phyloP scores from a whole-genome alignment of 2,329 filamentous ascomycete species.

The Sarocladiaceae sp. region DNA sequence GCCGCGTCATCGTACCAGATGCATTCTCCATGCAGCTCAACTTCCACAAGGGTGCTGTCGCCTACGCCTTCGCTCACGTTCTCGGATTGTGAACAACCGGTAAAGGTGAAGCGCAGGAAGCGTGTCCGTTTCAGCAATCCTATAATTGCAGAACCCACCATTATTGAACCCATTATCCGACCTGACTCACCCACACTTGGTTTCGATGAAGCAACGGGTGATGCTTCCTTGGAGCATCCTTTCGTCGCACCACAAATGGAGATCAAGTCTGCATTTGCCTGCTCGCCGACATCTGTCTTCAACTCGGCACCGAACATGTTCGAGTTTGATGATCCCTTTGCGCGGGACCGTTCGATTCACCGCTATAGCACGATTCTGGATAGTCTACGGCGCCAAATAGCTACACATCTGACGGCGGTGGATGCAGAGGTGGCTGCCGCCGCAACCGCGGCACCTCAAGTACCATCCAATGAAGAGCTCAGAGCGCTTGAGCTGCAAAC shows the following conservation, averaged over 20 bases:
- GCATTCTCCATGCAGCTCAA: conserved; percentile 29
- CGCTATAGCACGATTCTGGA: conserved; percentile 46
- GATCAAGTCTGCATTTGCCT: conserved; percentile 5
- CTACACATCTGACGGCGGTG: conserved; percentile 42
- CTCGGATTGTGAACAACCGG: conserved; percentile 5
- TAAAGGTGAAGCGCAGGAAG: conserved; percentile 29
- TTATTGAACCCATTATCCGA: conserved; percentile 44
- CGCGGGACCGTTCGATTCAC: conserved; percentile 39
- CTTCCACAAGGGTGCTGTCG: background rate
- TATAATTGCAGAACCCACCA: conserved; percentile 13
- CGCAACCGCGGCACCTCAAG: conserved; percentile 12
- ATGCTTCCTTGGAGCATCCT: conserved; percentile 19
- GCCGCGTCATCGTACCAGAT: conserved; percentile 36
- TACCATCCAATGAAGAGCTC: conserved; percentile 27
- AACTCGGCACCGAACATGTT: background rate
- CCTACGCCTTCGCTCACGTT: conserved; percentile 10
- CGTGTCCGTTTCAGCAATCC: conserved; percentile 32
- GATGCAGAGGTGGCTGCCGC: conserved; percentile 31
- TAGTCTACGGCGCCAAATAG: conserved; percentile 44
- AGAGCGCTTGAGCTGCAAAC: conserved; percentile 39
- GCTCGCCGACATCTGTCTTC: conserved; percentile 11
- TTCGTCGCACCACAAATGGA: conserved; percentile 10
- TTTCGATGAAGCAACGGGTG: conserved; percentile 38
- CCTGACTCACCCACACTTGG: conserved; percentile 59
- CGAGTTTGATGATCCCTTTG: conserved; percentile 28